phyloP scores from a whole-genome alignment of 148 eudicot species.

The Rhododendron molle region DNA sequence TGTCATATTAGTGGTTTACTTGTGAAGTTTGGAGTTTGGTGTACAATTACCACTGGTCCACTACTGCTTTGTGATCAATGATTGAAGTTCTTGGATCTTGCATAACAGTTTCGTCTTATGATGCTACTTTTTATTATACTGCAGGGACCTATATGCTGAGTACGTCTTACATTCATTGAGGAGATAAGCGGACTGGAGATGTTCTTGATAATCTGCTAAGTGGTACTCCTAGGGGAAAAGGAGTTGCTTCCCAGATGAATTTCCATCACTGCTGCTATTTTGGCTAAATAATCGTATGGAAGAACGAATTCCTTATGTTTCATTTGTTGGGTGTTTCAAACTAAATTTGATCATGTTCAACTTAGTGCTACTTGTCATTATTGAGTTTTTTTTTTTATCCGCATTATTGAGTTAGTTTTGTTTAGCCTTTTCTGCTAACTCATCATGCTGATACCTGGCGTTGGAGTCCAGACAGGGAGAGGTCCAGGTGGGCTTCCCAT shows the following conservation, averaged over 20 bases:
- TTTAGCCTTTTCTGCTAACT: not conserved
- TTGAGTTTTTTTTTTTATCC: not conserved
- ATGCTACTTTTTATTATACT: not conserved
- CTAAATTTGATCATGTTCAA: not conserved
- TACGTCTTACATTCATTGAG: conserved; percentile 55
- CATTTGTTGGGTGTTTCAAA: not conserved
- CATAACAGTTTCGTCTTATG: not conserved
- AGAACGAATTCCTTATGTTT: not conserved
- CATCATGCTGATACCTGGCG: not conserved
- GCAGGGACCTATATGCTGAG: conserved; percentile 68
- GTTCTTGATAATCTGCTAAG: not conserved
- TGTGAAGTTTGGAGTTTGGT: not conserved
- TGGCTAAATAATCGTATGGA: not conserved
- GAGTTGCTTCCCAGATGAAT: not conserved
- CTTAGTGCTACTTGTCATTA: not conserved
- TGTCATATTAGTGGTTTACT: not conserved
- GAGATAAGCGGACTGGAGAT: conserved; percentile 22
- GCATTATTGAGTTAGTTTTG: not conserved
- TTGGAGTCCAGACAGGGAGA: not conserved
- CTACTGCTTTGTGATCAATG: not conserved
- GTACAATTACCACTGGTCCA: not conserved
- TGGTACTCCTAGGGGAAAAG: not conserved
- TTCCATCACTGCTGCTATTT: not conserved
- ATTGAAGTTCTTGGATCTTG: not conserved
- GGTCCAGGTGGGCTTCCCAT: not conserved